Conservation (phyloP, 345 rosid species). For the Acer yangbiense region DNA sequence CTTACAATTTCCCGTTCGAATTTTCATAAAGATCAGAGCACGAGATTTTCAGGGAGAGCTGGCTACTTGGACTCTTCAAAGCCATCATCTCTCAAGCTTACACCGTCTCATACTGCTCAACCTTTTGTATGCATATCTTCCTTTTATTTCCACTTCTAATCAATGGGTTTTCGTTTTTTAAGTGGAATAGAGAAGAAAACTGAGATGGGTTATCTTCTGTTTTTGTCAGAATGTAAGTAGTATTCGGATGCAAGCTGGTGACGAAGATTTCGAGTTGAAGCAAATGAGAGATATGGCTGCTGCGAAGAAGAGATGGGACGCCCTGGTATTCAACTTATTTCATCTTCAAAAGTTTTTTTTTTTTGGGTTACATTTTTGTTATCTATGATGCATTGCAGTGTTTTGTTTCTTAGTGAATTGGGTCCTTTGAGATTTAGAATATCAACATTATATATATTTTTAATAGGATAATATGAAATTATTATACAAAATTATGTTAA, state of each 20-base stretch:
- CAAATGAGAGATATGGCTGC: slow-evolving; percentile 93
- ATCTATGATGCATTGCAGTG: background rate
- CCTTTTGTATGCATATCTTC: slow-evolving; percentile 29
- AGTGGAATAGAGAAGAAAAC: background rate
- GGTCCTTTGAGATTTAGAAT: background rate
- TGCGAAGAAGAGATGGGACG: slow-evolving; percentile 94
- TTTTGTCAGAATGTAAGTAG: slow-evolving; percentile 41
- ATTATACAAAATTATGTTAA: background rate
- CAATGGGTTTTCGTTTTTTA: background rate
- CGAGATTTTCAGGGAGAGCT: slow-evolving; percentile 18
- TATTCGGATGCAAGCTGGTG: slow-evolving; percentile 60
- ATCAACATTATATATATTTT: background rate
- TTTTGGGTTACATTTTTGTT: background rate
- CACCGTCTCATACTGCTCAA: slow-evolving; percentile 15
- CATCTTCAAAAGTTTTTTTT: background rate
- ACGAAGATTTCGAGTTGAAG: slow-evolving; percentile 75
- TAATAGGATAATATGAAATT: background rate
- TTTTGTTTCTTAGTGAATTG: background rate
- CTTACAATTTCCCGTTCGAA: slow-evolving; percentile 19
- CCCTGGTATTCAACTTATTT: slow-evolving; percentile 50
- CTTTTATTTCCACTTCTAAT: slow-evolving; percentile 15
- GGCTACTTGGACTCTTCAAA: slow-evolving; percentile 23
- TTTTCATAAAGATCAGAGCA: slow-evolving; percentile 11
- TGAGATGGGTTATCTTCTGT: slow-evolving; percentile 10
- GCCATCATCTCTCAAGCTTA: slow-evolving; percentile 21